A percentile compares a stretch with the other conserved stretches of the same genome.
Conservation (phyloP, 352 stramenopile genomes). For the Pythium angustatum region DNA sequence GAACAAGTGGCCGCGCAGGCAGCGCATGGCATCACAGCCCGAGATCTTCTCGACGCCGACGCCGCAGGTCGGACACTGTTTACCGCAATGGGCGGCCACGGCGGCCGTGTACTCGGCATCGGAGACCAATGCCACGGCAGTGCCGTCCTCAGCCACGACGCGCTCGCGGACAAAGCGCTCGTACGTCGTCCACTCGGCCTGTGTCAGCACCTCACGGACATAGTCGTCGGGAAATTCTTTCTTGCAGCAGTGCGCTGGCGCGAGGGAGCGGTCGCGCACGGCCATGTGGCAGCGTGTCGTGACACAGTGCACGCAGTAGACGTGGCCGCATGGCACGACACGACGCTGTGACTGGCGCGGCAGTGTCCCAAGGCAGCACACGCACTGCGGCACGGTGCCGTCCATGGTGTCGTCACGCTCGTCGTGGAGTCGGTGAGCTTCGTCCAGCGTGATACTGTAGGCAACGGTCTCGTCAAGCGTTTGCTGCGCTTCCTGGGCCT, state of each 20-base stretch:
- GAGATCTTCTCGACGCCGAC: slow-evolving; percentile 52
- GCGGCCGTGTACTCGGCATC: slow-evolving; percentile 61
- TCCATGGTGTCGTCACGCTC: slow-evolving; percentile 3
- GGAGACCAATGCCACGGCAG: slow-evolving; percentile 41
- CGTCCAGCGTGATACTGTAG: slow-evolving; percentile 45
- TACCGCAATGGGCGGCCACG: slow-evolving; percentile 33
- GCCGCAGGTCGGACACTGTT: slow-evolving; percentile 74
- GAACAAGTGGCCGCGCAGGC: slow-evolving; percentile 62
- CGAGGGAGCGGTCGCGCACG: slow-evolving; percentile 51
- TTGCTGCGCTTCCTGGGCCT: slow-evolving; percentile 37
- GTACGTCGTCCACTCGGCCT: slow-evolving; percentile 39
- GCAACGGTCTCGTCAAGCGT: slow-evolving; percentile 44
- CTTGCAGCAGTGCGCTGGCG: slow-evolving; percentile 72
- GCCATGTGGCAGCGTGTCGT: slow-evolving; percentile 51
- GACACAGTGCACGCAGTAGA: slow-evolving; percentile 67
- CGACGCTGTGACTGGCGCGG: slow-evolving; percentile 24
- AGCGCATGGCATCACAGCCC: slow-evolving; percentile 66
- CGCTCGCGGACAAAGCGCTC: slow-evolving; percentile 61
- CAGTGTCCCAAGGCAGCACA: slow-evolving; percentile 37
- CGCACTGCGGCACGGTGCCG: slow-evolving; percentile 45
- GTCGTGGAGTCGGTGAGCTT: slow-evolving; percentile 39
- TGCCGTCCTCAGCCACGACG: slow-evolving; percentile 38
- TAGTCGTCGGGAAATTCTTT: slow-evolving; percentile 71
- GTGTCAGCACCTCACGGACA: slow-evolving; percentile 42
- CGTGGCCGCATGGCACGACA: slow-evolving; percentile 51